phyloP scores from a whole-genome alignment of 2,329 filamentous ascomycete species.

The Claviceps capensis region DNA sequence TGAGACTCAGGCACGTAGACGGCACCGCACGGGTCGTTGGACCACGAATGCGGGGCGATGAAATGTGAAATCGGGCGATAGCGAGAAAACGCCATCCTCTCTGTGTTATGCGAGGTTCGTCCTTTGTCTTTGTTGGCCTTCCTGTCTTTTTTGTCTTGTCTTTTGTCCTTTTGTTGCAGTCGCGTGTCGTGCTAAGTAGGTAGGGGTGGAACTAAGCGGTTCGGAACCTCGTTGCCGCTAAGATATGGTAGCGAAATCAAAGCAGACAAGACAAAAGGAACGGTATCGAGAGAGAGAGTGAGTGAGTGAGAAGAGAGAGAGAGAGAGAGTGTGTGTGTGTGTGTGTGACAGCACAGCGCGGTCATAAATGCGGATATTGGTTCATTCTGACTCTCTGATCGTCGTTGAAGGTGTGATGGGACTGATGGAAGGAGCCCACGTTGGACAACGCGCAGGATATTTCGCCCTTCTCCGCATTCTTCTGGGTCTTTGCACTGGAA shows the following conservation, averaged over 20 bases:
- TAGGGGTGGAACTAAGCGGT: no score
- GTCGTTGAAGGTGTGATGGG: background rate
- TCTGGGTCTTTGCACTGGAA: background rate
- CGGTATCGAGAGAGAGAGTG: background rate
- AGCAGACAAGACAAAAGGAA: no score
- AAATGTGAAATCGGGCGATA: slow-evolving; percentile 17
- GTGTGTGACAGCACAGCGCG: background rate
- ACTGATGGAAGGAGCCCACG: no score
- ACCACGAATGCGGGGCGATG: slow-evolving; percentile 23
- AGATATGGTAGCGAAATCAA: no score
- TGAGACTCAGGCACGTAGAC: slow-evolving; percentile 26
- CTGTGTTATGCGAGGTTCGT: background rate
- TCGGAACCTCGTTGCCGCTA: no score
- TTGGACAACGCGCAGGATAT: background rate
- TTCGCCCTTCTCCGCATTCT: background rate
- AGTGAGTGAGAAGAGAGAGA: background rate
- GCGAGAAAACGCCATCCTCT: slow-evolving; percentile 3
- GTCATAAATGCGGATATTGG: background rate
- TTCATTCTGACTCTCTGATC: background rate
- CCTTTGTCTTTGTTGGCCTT: background rate
- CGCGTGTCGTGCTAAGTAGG: no score
- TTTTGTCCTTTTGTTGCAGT: background rate
- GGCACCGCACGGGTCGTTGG: slow-evolving; percentile 28
- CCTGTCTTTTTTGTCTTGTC: background rate
- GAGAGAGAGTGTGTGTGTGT: no score